Conservation (phyloP, 1,284 basidiomycete genomes). For the Tilletia horrida region DNA sequence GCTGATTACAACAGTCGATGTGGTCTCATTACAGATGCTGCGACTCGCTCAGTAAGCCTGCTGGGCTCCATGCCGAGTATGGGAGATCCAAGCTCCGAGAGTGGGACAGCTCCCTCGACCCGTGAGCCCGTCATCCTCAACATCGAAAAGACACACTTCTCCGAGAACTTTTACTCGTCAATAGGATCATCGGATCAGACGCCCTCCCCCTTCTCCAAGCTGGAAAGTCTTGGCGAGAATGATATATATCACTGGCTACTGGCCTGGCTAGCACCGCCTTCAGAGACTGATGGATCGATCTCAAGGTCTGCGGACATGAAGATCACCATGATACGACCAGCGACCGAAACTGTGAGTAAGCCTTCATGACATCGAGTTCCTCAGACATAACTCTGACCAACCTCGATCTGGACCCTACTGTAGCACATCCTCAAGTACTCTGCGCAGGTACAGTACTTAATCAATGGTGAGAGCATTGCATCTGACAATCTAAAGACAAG, state of each 20-base stretch:
- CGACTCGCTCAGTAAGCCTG: not conserved
- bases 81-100: slow-evolving; percentile 34
- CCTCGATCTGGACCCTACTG: too few species aligned
- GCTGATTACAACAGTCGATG: not conserved
- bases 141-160: slow-evolving; percentile 50
- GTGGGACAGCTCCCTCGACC: slow-evolving; percentile 25
- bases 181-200: not conserved
- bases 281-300: not conserved
- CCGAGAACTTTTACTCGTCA: slow-evolving; percentile 27
- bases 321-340: slow-evolving; percentile 47
- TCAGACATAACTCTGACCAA: too few species aligned
- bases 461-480: slow-evolving; percentile 61
- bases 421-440: slow-evolving; percentile 67
- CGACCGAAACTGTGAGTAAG: slow-evolving; percentile 29
- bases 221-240: slow-evolving; percentile 43
- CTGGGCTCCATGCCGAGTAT: slow-evolving; percentile 15
- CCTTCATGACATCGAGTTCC: not conserved
- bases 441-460: slow-evolving; percentile 68
- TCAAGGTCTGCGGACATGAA: slow-evolving; percentile 35
- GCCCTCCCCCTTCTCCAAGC: not conserved
- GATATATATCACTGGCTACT: slow-evolving; percentile 53
- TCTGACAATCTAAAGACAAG: not conserved
- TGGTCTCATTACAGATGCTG: not conserved
- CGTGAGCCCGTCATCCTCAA: slow-evolving; percentile 38
- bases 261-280: slow-evolving; percentile 28